Conservation (phyloP, 73 alveolate species). For the Halteria grandinella region DNA sequence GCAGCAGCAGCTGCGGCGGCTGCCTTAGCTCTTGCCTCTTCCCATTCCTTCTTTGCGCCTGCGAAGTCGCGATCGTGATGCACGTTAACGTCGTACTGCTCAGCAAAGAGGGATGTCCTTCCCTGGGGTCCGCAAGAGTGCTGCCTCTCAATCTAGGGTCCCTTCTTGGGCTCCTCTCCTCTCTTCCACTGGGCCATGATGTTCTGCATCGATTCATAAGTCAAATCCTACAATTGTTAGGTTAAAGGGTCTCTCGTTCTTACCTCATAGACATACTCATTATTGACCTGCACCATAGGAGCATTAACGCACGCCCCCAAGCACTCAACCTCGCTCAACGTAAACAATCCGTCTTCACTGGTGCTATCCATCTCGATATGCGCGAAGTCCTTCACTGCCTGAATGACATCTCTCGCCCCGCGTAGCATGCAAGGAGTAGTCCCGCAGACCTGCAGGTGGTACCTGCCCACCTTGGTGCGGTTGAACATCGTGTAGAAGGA, state of each 20-base stretch:
- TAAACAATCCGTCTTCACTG: slow-evolving; percentile 82
- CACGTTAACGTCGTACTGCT: background rate
- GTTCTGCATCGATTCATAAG: slow-evolving; percentile 79
- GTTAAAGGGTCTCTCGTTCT: background rate
- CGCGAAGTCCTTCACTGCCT: slow-evolving; percentile 71
- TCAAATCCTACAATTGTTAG: too few relatives aligned
- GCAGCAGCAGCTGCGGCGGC: slow-evolving; percentile 77
- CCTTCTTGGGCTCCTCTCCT: slow-evolving; percentile 84
- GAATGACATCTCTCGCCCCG: slow-evolving; percentile 84
- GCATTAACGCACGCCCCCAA: slow-evolving; percentile 94
- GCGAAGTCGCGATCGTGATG: slow-evolving; percentile 66
- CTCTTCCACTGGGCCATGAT: slow-evolving; percentile 70
- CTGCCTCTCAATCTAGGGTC: slow-evolving; percentile 81
- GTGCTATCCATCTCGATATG: slow-evolving; percentile 76
- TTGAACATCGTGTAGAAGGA: slow-evolving; percentile 90
- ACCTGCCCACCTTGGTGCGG: slow-evolving; percentile 88
- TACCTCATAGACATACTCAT: slow-evolving; percentile 87
- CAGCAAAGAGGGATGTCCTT: slow-evolving; percentile 71
- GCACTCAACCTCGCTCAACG: slow-evolving; percentile 91
- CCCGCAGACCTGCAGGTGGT: slow-evolving; percentile 90
- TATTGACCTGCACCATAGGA: slow-evolving; percentile 92
- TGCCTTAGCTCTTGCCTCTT: slow-evolving; percentile 58
- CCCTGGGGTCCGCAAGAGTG: slow-evolving; percentile 86
- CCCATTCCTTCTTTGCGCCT: slow-evolving; percentile 57
- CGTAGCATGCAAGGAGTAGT: slow-evolving; percentile 93